These are phyloP conservation scores for Phoma herbarum DNA, from an alignment of 2,329 filamentous ascomycete species.

Conservation along the genomic window DNA sequence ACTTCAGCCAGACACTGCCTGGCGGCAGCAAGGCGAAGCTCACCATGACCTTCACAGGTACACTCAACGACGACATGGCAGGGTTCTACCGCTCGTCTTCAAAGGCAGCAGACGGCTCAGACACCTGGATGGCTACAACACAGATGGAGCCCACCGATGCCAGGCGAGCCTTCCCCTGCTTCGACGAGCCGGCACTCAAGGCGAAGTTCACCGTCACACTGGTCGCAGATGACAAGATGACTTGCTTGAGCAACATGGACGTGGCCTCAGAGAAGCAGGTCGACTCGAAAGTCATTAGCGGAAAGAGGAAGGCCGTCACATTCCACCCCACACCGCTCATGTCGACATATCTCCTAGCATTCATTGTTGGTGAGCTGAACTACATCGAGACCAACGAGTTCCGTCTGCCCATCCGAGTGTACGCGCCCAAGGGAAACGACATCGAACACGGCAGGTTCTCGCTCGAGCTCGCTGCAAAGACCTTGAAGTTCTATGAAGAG, in stretches of 20 bases:
- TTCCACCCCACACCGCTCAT: constrained; percentile 93
- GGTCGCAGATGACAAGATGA: constrained; percentile 87
- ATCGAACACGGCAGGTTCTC: constrained; percentile 93
- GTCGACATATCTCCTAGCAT: constrained; percentile 95
- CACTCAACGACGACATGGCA: constrained; percentile 93
- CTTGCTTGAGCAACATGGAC: constrained; percentile 97
- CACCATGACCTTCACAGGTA: constrained; percentile 79
- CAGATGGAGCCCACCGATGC: constrained; percentile 98
- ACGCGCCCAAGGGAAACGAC: constrained; percentile 86
- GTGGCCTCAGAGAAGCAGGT: constrained; percentile 81
- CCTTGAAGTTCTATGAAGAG: constrained; percentile 93
- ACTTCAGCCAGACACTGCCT: constrained; percentile 75
- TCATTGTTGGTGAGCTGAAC: constrained; percentile 93
- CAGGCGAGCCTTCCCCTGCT: constrained; percentile 91
- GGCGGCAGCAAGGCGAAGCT: constrained; percentile 81
- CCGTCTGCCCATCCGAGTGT: constrained; percentile 92
- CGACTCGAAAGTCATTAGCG: constrained; percentile 67
- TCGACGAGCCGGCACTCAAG: constrained; percentile 94
- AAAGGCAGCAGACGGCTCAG: constrained; percentile 80
- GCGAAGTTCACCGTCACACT: constrained; percentile 91
- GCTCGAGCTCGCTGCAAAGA: constrained; percentile 86
- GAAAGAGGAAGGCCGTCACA: constrained; percentile 82
- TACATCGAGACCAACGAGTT: constrained; percentile 92
- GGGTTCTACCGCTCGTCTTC: constrained; percentile 97
- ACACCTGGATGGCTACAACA: constrained; percentile 84